phyloP scores from a whole-genome alignment of 1,284 basidiomycete species.

The Tilletia setariae region DNA sequence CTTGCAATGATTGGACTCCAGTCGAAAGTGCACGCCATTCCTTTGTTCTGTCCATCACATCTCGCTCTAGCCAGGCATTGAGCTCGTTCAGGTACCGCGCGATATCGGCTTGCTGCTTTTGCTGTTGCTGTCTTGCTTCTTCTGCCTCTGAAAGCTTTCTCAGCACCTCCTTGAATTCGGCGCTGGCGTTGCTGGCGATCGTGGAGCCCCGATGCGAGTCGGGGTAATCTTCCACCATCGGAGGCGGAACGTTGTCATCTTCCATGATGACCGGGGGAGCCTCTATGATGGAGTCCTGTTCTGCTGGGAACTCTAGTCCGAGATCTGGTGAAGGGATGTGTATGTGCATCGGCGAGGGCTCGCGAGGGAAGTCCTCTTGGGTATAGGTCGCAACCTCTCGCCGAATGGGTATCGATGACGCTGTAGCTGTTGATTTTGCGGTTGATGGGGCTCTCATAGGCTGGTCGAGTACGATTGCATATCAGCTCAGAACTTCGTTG shows the following conservation, averaged over 20 bases:
- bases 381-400: slow-evolving; percentile 11
- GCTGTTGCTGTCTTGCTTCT: slow-evolving; percentile 34
- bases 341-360: background rate
- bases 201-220: slow-evolving; percentile 3
- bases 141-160: slow-evolving; percentile 39
- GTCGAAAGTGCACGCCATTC: slow-evolving; percentile 40
- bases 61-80: slow-evolving; percentile 43
- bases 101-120: slow-evolving; percentile 43
- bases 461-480: background rate
- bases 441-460: slow-evolving; percentile 5
- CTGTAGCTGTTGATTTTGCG: background rate
- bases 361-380: slow-evolving; percentile 7
- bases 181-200: slow-evolving; percentile 12
- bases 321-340: background rate
- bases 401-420: background rate
- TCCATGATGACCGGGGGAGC: background rate
- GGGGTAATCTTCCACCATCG: slow-evolving; percentile 14
- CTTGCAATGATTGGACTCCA: slow-evolving; percentile 39
- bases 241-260: slow-evolving; percentile 1
- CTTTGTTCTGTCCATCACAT: slow-evolving; percentile 41
- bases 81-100: slow-evolving; percentile 48
- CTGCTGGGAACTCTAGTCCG: too few relatives aligned
- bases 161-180: slow-evolving; percentile 34
- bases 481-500: background rate
- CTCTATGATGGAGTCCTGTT: too few relatives aligned